phyloP scores from a whole-genome alignment of 2,329 filamentous ascomycete genomes.

The Ophiognomonia clavigignenti-juglandacearum region DNA sequence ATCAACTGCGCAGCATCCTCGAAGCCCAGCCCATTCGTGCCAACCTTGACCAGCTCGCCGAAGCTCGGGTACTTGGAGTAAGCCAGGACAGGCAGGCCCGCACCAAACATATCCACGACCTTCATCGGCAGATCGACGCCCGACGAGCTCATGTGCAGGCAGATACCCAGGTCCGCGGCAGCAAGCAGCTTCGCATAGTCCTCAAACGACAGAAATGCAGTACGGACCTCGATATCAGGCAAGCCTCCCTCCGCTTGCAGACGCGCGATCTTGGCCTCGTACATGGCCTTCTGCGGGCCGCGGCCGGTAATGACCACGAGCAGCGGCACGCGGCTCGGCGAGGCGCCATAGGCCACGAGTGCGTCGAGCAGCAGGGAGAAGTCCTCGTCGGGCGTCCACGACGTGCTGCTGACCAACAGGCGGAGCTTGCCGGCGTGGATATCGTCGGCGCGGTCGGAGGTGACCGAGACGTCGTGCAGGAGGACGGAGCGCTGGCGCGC shows the following conservation, averaged over 20 bases:
- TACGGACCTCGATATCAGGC: slow-evolving; percentile 65
- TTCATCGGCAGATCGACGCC: slow-evolving; percentile 98
- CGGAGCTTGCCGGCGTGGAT: slow-evolving; percentile 56
- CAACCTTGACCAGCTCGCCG: slow-evolving; percentile 83
- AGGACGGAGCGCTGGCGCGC: slow-evolving; percentile 48
- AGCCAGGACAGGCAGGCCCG: slow-evolving; percentile 83
- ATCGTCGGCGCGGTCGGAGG: slow-evolving; percentile 51
- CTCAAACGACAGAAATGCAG: slow-evolving; percentile 77
- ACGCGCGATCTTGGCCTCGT: slow-evolving; percentile 59
- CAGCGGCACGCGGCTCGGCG: slow-evolving; percentile 50
- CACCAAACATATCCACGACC: slow-evolving; percentile 98
- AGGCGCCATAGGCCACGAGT: slow-evolving; percentile 60
- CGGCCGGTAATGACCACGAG: slow-evolving; percentile 92
- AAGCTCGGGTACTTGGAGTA: slow-evolving; percentile 86
- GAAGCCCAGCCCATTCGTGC: slow-evolving; percentile 82
- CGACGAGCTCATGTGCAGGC: slow-evolving; percentile 86
- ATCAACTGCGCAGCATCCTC: slow-evolving; percentile 63
- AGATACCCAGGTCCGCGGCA: slow-evolving; percentile 83
- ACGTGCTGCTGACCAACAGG: slow-evolving; percentile 87
- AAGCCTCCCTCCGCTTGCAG: slow-evolving; percentile 61
- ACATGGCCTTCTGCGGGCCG: slow-evolving; percentile 76
- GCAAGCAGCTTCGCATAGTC: slow-evolving; percentile 84
- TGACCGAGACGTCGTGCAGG: slow-evolving; percentile 61
- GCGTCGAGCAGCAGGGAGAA: slow-evolving; percentile 84
- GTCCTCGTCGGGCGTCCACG: slow-evolving; percentile 96